Base-by-base conservation (phyloP, 2,329 filamentous ascomycete species). In the Alternaria metachromatica region DNA sequence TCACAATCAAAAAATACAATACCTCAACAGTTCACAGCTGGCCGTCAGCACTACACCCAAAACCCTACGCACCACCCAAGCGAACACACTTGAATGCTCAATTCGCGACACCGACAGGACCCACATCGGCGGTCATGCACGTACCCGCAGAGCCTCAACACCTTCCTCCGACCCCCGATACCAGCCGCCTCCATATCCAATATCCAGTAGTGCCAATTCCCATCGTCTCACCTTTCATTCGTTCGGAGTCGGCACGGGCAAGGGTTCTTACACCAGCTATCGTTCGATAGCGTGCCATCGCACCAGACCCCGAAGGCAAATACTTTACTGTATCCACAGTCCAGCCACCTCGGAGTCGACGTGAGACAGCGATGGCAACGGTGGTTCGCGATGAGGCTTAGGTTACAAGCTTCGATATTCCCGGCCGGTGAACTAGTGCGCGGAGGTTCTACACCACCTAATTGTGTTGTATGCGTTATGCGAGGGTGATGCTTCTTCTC, bases 111-210 rank as follows among this genome's bases (percentile, higher is more conserved):
- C 13, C 49, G 13, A 30, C 20, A 13, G 6, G 49, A 41, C 49
- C 49, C 49, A 53, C 30, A 53, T 25, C 30, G 30, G 49, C 13
- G 28, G 20, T 18, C 49, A 37, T 53, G 20, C 49, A 37, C 49
- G 49, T 53, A 53, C 49, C 49, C 49, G 49, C 49, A 53, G 49
- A 53, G 49, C 49, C 49, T 53, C 49, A 37, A 41, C 49, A 37
- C 28, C 28, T 41, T 30, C 15, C 49, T 53, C 49, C 49, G 30
- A 53, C 30, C 28, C 28, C 30, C 49, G 30, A 53, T 37, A 5
- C 1, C 30, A 41, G 30, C 49, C 49, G 30, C 30, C 30, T 11
- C 28, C 28, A 41, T 37, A 37, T 41, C 37, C 37, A 41, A 41
- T 41, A 18, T 11, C 15, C 37, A 41, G 37, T 53, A 21, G 49